Evolutionary conservation across 768 basidiomycete genomes (phyloP), one percentile per base, ranked within the genome.

Genomic region (Leccinum boreale): DNA sequence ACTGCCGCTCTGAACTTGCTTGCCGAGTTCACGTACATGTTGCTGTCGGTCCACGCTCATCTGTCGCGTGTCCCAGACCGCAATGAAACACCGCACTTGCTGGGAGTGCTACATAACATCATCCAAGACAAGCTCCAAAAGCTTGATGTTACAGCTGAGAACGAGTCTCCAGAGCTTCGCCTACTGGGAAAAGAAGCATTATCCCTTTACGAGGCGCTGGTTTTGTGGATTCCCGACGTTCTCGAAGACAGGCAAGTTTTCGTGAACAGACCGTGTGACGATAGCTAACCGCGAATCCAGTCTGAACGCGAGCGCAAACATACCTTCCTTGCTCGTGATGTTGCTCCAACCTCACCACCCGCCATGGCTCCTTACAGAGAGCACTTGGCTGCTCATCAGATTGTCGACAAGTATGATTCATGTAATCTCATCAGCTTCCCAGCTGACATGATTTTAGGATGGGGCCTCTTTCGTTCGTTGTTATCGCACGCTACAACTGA

Each of bases 341-440:
- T 70, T 91, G 23, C 71, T 90, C 15, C 73, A 82, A 58, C 61
- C 74, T 5, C 70, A 73, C 23, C 86, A 85, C 52, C 82, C 86
- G 3, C 58, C 65, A 5, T 79, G 80, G 75, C 67, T 89, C 26
- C 67, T 89, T 8, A 68, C 73, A 49, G 76, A 78, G 12, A 74
- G 77, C 39, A 70, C 78, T 17, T 78, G 81, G n/a, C 60, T 86
- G 14, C 71, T 91, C 26, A 67, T 80, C 17, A 69, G 84, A 53
- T 66, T 89, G 42, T 81, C 82, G 19, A 81, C 81, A 35, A 59
- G 85, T 73, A 50, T 24, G 58, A 45, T 59, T 50, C 10, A 53
- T 55, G 50, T 35, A 29, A 24, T 53, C 48, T 57, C 28, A 45
- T n/a, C 35, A 29, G 33, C 47, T 23, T 55, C 45, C 53, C 31